These are phyloP conservation scores for Paratinospora sagittata DNA, from an alignment of 164 flowering plant genomes.

Conservation along the genomic window DNA sequence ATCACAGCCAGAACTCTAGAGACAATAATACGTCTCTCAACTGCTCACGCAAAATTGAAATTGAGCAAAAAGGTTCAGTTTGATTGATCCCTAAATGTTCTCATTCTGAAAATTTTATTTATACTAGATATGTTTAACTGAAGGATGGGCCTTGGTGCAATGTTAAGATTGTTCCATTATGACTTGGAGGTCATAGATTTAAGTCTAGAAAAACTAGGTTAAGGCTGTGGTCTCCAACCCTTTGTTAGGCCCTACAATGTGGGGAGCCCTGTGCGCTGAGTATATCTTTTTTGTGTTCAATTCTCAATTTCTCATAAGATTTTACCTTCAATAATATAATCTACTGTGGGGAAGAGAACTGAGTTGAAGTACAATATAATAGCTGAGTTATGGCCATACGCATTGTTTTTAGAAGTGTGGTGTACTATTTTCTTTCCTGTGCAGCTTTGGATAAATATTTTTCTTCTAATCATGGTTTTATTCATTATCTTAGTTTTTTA, in stretches of 20 bases:
- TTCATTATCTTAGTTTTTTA: neutral
- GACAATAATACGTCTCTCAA: constrained; percentile 93
- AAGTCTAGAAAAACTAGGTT: neutral
- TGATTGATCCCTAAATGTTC: neutral
- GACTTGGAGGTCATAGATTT: neutral
- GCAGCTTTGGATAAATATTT: neutral
- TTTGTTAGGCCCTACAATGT: neutral
- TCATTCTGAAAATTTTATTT: neutral
- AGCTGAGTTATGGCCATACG: neutral
- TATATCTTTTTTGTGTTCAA: neutral
- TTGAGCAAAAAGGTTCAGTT: constrained; percentile 68
- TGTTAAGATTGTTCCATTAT: neutral
- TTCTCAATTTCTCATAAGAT: neutral
- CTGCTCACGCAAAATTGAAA: constrained; percentile 96
- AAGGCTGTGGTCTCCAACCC: neutral
- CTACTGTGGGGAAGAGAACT: neutral
- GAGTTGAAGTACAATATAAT: constrained; percentile 2
- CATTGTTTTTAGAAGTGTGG: neutral
- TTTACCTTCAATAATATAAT: neutral
- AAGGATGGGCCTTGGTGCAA: neutral
- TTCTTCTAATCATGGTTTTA: neutral
- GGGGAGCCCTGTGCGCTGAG: neutral
- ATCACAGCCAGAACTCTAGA: constrained; percentile 96
- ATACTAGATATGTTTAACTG: neutral
- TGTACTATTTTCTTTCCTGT: neutral